Evolutionary conservation across 208 protist genomes (phyloP).

Genomic region (Leishmania arabica): DNA sequence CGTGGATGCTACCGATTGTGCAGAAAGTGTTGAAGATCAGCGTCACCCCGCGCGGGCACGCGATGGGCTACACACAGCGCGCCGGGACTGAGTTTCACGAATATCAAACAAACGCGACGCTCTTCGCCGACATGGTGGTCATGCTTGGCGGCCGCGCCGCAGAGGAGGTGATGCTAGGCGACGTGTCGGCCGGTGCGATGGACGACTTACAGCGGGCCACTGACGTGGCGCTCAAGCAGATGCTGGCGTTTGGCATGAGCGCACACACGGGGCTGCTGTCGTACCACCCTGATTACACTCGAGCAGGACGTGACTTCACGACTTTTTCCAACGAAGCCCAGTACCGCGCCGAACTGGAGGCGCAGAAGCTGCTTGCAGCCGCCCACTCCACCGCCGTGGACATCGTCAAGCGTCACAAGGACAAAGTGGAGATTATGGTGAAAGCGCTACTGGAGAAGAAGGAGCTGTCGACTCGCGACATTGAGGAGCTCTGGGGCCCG

Average conservation of each 20-base stretch:
- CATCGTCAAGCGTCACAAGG: slow-evolving; percentile 53
- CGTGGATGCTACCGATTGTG: slow-evolving; percentile 79
- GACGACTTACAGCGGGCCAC: slow-evolving; percentile 90
- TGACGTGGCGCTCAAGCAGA: slow-evolving; percentile 81
- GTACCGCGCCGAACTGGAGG: slow-evolving; percentile 74
- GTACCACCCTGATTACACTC: slow-evolving; percentile 85
- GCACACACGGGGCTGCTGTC: slow-evolving; percentile 67
- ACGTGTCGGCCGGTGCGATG: slow-evolving; percentile 89
- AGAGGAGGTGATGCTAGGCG: slow-evolving; percentile 87
- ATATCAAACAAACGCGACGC: slow-evolving; percentile 86
- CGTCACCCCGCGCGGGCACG: slow-evolving; percentile 82
- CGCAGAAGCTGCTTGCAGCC: slow-evolving; percentile 63
- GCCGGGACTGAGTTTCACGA: slow-evolving; percentile 85
- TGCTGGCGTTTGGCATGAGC: slow-evolving; percentile 89
- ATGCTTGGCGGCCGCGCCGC: slow-evolving; percentile 85
- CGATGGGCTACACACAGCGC: slow-evolving; percentile 89
- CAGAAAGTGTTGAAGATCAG: slow-evolving; percentile 84
- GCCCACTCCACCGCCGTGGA: slow-evolving; percentile 64
- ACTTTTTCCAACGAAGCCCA: slow-evolving; percentile 82
- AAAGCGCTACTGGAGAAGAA: slow-evolving; percentile 73
- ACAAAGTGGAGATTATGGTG: slow-evolving; percentile 63
- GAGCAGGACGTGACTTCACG: slow-evolving; percentile 80
- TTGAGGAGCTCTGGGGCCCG: slow-evolving; percentile 74
- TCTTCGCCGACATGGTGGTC: slow-evolving; percentile 87
- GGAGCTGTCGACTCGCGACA: slow-evolving; percentile 72